Evolutionary conservation across 139 green algal genomes (phyloP).

Genomic region (Chlamydomonas sp.): DNA sequence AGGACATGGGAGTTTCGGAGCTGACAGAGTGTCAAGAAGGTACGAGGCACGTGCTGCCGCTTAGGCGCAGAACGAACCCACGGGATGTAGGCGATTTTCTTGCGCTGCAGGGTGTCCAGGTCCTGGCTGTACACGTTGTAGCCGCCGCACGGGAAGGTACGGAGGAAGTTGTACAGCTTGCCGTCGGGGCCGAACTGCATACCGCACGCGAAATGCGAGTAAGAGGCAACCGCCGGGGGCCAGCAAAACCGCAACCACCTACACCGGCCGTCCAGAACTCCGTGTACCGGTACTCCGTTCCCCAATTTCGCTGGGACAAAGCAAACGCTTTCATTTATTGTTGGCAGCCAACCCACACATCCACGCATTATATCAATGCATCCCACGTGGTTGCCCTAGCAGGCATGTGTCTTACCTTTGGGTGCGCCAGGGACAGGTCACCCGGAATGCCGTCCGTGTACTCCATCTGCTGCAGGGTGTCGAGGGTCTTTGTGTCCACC

Average conservation of each 20-base stretch:
- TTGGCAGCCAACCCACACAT: no score
- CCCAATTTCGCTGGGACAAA: no score
- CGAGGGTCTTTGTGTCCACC: constrained; percentile 60
- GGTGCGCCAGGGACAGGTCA: constrained; percentile 79
- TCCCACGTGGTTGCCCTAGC: no score
- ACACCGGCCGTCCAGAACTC: background rate
- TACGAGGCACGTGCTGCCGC: no score
- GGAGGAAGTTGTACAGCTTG: constrained; percentile 74
- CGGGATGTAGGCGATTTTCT: constrained; percentile 57
- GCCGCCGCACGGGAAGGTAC: constrained; percentile 55
- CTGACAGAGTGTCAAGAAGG: background rate
- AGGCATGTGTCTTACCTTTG: constrained; percentile 28
- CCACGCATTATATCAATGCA: no score
- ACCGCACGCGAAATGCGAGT: no score
- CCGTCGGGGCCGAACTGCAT: background rate
- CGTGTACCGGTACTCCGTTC: no score
- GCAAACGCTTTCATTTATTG: no score
- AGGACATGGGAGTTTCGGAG: background rate
- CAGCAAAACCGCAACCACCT: background rate
- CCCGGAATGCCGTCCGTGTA: constrained; percentile 55
- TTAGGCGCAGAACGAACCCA: background rate
- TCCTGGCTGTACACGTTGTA: constrained; percentile 61
- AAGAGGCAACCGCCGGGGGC: no score
- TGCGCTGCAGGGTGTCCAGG: constrained; percentile 48
- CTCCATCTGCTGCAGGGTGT: constrained; percentile 60